Conservation (phyloP, 73 alveolate genomes). For the Blepharisma stoltei region DNA sequence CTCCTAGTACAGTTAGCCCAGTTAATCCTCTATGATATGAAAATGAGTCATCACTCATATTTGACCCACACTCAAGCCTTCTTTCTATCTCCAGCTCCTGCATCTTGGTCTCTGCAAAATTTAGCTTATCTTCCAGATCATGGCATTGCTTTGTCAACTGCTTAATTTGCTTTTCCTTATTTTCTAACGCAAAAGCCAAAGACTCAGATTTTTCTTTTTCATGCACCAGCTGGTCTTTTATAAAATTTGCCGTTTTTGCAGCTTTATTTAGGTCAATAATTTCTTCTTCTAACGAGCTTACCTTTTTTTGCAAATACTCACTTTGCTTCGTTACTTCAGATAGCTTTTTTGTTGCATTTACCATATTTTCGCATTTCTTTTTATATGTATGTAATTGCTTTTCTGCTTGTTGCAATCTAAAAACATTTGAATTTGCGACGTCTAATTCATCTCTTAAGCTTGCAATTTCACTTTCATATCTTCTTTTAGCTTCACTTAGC, state of each 20-base stretch:
- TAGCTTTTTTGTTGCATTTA: neutral
- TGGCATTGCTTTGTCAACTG: neutral
- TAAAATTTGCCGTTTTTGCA: neutral
- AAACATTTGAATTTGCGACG: neutral
- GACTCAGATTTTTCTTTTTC: conserved; percentile 18
- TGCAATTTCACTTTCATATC: conserved; percentile 8
- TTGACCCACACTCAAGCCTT: no score
- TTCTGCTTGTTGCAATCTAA: neutral
- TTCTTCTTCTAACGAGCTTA: neutral
- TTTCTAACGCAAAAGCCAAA: neutral
- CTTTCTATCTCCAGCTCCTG: conserved; percentile 3
- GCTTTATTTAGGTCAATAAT: neutral
- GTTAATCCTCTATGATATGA: no score
- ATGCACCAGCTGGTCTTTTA: neutral
- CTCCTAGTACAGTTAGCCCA: no score
- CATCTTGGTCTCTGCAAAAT: neutral
- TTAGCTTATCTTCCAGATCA: neutral
- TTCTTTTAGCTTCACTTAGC: neutral
- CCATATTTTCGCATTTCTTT: conserved; percentile 9
- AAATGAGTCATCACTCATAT: no score
- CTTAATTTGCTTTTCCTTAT: neutral
- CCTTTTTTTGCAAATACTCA: conserved; percentile 3
- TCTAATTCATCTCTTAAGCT: conserved; percentile 19
- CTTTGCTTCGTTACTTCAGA: neutral
- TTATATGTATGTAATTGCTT: neutral